Base-by-base conservation (phyloP, 345 rosid genomes). In the Punica granatum region DNA sequence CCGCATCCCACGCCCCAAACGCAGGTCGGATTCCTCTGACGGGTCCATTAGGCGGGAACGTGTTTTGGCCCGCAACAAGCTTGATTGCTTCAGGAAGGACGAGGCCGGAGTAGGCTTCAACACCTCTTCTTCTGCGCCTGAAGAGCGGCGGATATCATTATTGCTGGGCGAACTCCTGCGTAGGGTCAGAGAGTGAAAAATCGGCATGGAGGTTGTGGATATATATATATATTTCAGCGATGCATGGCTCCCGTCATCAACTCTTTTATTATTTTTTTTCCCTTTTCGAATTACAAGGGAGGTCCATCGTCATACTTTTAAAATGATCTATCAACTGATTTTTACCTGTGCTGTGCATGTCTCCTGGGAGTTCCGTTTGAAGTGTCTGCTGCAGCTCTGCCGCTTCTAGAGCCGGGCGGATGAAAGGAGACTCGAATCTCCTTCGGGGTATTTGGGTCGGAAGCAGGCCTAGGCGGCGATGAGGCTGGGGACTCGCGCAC, bases 41-140 rank as follows among this genome's bases (percentile, higher is more conserved):
- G 84, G 95, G 77, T 92, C 98, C 77, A 87, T 43, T 66, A 92
- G 73, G 73, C 98, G 82, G 7, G 94, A 90, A 72, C 77, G 81
- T 3, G 90, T 84, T 77, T 84, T 92, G 6, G 75, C 53, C 66
- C 63, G 74, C 16, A 82, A 69, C 63, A 67, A 33, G 19, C 74
- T 73, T 13, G 85, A 43, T 16, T 72, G 72, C 43, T 65, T 58
- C 70, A 66, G 71, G 68, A 81, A 73, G 32, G 83, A 74, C 34
- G 72, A 66, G 62, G 78, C 84, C 0, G 97, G 85, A 46, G 83
- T 77, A 70, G 92, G 86, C 68, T 68, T 82, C n/a, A 88, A 72
- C 63, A 80, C 80, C 73, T 81, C 90, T 34, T 75, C 74, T 16
- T 35, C 76, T 6, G 31, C 18, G 2, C 18, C 68, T 9, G 68